Base-by-base conservation (phyloP, 371 early-diverging fungal species). In the Circinella umbellata region DNA sequence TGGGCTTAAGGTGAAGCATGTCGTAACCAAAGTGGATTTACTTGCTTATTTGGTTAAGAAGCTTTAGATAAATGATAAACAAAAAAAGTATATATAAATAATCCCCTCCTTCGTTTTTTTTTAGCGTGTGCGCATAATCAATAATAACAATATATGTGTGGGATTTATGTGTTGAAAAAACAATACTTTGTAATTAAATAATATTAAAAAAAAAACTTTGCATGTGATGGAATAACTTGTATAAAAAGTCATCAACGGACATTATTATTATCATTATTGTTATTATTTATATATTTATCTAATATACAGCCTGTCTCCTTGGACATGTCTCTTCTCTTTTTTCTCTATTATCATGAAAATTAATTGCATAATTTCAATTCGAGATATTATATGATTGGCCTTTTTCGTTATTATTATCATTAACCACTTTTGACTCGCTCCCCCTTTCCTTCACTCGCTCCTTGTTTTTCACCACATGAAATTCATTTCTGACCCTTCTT, bases 21-120 rank as follows among this genome's bases (percentile, higher is more conserved):
- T 97, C 18, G 89, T 96, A 39, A 97, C 96, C 72, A 96, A 95
- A 79, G 92, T 96, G 55, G 98, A 97, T 78, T 81, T 97, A 61
- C 86, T 97, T 36, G 82, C 90, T n/a, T 94, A 84, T 70, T 81
- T 97, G 69, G 91, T 94, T 60, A 86, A 86, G 18, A 70, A 70
- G 49, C 65, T 65, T 55, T 70, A 65, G 49, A 70, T 42, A 42
- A 42, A 42, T 11, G 11, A 9, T 11, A 42, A 9, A 42, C 6
- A 42, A 42, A 42, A 42, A 42, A 42, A 42, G 42, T 9, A 42
- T 42, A 42, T 42, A 9, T 42, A 9, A 42, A 11, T 42, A 42
- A 27, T 27, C 2, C 27, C 2, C 27, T 27, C 27, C 27, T 27
- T 27, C 27, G 27, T 27, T 27, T 27, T 27, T 27, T 27, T 27